These are phyloP conservation scores for Letharia columbiana DNA, from an alignment of 495 filamentous ascomycete species.

Conservation along the genomic window DNA sequence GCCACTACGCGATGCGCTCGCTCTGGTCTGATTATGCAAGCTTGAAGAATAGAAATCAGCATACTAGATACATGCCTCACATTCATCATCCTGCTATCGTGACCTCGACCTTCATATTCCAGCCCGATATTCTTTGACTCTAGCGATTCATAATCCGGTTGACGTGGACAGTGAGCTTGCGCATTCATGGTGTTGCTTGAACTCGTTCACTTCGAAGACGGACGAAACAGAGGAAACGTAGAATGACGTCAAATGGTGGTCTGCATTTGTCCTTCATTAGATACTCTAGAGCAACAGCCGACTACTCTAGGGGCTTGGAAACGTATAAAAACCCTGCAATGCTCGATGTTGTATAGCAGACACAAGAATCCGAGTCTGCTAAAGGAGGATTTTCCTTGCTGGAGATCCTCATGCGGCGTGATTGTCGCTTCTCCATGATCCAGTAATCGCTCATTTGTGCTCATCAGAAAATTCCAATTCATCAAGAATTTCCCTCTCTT, in stretches of 20 bases:
- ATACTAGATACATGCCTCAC: conserved; percentile 1
- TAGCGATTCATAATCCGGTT: neutral
- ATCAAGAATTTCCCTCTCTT: neutral
- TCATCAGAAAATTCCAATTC: neutral
- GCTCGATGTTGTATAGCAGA: neutral
- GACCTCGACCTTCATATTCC: neutral
- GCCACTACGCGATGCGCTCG: conserved; percentile 4
- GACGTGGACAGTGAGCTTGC: neutral
- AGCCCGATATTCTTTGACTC: neutral
- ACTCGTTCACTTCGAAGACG: neutral
- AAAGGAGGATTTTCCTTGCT: neutral
- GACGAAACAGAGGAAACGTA: neutral
- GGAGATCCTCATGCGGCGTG: neutral
- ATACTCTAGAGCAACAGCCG: neutral
- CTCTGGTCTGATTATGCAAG: conserved; percentile 10
- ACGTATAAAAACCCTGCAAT: too few species aligned
- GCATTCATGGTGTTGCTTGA: neutral
- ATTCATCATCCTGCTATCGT: neutral
- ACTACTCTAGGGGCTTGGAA: too few species aligned
- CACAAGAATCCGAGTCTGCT: neutral
- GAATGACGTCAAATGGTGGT: neutral
- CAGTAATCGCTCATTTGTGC: neutral
- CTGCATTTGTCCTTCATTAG: neutral
- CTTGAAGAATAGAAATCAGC: conserved; percentile 18
- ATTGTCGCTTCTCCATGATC: neutral